Conservation (phyloP, 371 early-diverging fungal genomes). For the Haplosporangium sp. region DNA sequence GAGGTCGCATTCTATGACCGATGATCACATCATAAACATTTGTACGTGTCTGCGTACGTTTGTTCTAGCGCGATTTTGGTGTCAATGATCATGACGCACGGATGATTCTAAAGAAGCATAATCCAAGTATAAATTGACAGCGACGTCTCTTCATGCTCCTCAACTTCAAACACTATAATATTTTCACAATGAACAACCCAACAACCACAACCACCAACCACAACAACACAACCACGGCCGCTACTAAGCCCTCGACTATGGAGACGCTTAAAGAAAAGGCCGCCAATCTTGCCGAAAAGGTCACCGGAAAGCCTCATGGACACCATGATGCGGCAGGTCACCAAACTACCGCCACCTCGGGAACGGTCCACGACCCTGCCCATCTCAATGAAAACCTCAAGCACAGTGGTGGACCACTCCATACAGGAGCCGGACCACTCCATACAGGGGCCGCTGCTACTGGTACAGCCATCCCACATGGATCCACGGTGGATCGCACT, state of each 20-base stretch:
- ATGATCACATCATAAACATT: background rate
- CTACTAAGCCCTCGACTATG: constrained; percentile 53
- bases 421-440: constrained; percentile 10
- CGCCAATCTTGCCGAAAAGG: constrained; percentile 43
- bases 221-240: constrained; percentile 9
- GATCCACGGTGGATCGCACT: constrained; percentile 15
- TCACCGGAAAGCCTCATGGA: constrained; percentile 27
- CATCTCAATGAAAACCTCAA: background rate
- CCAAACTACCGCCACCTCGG: no score
- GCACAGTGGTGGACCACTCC: constrained; percentile 3
- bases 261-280: constrained; percentile 61
- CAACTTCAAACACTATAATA: background rate
- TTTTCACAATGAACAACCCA: constrained; percentile 9
- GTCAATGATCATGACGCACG: no score
- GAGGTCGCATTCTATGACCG: constrained; percentile 28
- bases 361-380: background rate
- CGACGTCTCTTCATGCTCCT: background rate
- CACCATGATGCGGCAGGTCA: background rate
- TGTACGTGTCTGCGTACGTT: no score
- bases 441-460: constrained; percentile 30
- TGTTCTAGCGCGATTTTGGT: no score
- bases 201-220: constrained; percentile 7
- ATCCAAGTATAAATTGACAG: no score
- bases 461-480: constrained; percentile 26
- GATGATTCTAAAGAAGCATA: no score